These are phyloP conservation scores for Venturia aucupariae DNA, from an alignment of 2,329 filamentous ascomycete species.

Conservation along the genomic window DNA sequence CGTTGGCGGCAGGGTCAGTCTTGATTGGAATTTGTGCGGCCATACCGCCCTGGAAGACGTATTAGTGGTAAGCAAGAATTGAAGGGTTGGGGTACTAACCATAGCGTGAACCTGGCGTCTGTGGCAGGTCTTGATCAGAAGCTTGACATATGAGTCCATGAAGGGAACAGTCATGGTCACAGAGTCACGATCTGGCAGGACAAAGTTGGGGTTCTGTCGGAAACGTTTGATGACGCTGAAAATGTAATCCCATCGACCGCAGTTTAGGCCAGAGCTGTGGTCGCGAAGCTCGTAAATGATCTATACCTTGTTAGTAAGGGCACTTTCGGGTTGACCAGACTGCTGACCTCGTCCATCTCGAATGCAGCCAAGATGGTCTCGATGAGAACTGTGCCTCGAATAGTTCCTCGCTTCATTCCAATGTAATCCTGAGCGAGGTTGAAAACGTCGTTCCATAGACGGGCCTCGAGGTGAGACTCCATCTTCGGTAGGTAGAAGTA, in stretches of 20 bases:
- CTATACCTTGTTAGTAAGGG: slow-evolving; percentile 27
- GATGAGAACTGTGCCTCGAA: slow-evolving; percentile 90
- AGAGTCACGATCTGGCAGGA: slow-evolving; percentile 80
- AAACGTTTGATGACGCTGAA: slow-evolving; percentile 99
- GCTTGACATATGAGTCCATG: slow-evolving; percentile 95
- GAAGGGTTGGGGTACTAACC: slow-evolving; percentile 34
- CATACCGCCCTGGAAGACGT: slow-evolving; percentile 59
- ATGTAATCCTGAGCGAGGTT: slow-evolving; percentile 92
- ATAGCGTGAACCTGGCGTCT: slow-evolving; percentile 95
- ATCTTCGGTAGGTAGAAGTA: slow-evolving; percentile 99
- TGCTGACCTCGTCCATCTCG: slow-evolving; percentile 82
- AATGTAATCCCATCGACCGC: slow-evolving; percentile 99
- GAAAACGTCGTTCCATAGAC: slow-evolving; percentile 97
- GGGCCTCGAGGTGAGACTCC: slow-evolving; percentile 93
- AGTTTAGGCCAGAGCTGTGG: slow-evolving; percentile 94
- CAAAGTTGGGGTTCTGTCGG: slow-evolving; percentile 86
- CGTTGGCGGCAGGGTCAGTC: slow-evolving; percentile 82
- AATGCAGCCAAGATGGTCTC: slow-evolving; percentile 97
- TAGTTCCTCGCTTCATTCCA: slow-evolving; percentile 80
- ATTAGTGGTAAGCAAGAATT: slow-evolving; percentile 24
- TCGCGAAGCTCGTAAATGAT: slow-evolving; percentile 99
- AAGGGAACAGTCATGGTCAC: slow-evolving; percentile 98
- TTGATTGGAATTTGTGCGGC: slow-evolving; percentile 98
- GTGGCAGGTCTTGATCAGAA: slow-evolving; percentile 97
- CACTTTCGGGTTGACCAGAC: background rate